phyloP scores from a whole-genome alignment of 352 stramenopile species.

The Saprolegnia parasitica region DNA sequence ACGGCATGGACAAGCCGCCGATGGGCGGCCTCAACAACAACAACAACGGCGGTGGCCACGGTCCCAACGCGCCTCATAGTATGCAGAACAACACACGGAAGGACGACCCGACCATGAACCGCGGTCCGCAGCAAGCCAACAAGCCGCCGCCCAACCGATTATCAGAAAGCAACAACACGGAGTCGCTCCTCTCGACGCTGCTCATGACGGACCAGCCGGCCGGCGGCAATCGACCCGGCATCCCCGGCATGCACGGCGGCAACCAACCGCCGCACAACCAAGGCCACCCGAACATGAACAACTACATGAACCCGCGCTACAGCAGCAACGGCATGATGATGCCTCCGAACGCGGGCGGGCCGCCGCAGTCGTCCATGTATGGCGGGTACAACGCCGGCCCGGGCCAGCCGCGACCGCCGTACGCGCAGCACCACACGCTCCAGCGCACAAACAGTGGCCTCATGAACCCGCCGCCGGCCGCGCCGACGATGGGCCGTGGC shows the following conservation, averaged over 20 bases:
- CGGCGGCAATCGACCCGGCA: neutral
- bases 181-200: constrained; percentile 9
- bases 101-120: neutral
- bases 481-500: constrained; percentile 53
- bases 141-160: constrained; percentile 1
- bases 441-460: constrained; percentile 14
- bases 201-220: constrained; percentile 9
- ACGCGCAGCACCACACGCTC: constrained; percentile 33
- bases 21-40: constrained; percentile 12
- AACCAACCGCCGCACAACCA: constrained; percentile 11
- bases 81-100: constrained; percentile 16
- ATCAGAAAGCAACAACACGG: constrained; percentile 21
- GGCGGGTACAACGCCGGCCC: constrained; percentile 23
- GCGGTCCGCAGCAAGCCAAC: constrained; percentile 5
- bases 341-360: neutral
- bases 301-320: constrained; percentile 12
- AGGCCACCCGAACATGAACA: constrained; percentile 18
- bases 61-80: constrained; percentile 30
- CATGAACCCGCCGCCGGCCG: constrained; percentile 46
- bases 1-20: constrained; percentile 30
- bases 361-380: constrained; percentile 17
- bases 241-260: constrained; percentile 8
- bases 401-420: constrained; percentile 39
- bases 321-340: constrained; percentile 24
- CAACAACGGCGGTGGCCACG: constrained; percentile 31